phyloP scores from a whole-genome alignment of 2,329 filamentous ascomycete species.

The Parastagonospora avenae region DNA sequence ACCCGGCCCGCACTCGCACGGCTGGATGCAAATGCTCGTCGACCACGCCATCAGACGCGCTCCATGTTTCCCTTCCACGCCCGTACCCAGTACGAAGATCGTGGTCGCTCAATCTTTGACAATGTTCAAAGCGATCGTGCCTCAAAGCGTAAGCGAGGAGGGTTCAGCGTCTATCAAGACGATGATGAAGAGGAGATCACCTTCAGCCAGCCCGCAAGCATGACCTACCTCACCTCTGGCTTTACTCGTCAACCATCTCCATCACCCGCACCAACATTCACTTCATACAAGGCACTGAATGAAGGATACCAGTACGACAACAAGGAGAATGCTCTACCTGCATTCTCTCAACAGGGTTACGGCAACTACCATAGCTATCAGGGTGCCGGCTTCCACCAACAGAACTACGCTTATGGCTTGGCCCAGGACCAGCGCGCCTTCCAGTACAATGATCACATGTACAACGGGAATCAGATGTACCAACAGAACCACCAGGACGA shows the following conservation, averaged over 20 bases:
- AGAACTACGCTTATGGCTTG: slow-evolving; percentile 34
- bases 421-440: slow-evolving; percentile 36
- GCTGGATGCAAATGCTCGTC: slow-evolving; percentile 41
- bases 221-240: slow-evolving; percentile 44
- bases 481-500: slow-evolving; percentile 29
- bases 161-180: slow-evolving; percentile 51
- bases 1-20: slow-evolving; percentile 37
- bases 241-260: slow-evolving; percentile 34
- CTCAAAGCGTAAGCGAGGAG: slow-evolving; percentile 38
- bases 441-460: slow-evolving; percentile 32
- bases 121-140: slow-evolving; percentile 33
- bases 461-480: slow-evolving; percentile 26
- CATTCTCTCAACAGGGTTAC: slow-evolving; percentile 27
- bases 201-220: slow-evolving; percentile 37
- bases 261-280: slow-evolving; percentile 28
- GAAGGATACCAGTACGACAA: slow-evolving; percentile 38
- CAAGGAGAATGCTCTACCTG: slow-evolving; percentile 39
- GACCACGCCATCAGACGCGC: slow-evolving; percentile 34
- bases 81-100: slow-evolving; percentile 36
- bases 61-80: slow-evolving; percentile 22
- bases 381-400: slow-evolving; percentile 30
- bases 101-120: slow-evolving; percentile 37
- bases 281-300: slow-evolving; percentile 35
- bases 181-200: slow-evolving; percentile 41
- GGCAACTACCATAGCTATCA: slow-evolving; percentile 32